Evolutionary conservation across 202 grass and related monocot genomes (phyloP).

Genomic region (Elaeis oleifera): DNA sequence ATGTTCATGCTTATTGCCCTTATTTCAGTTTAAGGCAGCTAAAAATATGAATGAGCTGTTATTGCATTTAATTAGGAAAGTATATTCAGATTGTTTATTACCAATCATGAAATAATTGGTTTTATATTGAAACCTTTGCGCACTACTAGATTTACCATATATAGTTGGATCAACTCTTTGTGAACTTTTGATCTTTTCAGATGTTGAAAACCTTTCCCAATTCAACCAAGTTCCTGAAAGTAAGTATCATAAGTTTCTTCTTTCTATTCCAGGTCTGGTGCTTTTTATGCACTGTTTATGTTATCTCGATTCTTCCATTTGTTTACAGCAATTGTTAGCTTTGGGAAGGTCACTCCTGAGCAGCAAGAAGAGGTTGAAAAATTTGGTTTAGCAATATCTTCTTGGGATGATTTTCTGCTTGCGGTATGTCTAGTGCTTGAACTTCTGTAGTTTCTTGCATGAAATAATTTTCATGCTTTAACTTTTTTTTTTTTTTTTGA

Average conservation of each 20-base stretch:
- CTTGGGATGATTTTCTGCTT: conserved; percentile 83
- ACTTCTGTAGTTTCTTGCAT: neutral
- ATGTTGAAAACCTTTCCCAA: conserved; percentile 62
- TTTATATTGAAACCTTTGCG: conserved; percentile 15
- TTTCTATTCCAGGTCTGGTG: neutral
- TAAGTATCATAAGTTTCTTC: conserved; percentile 27
- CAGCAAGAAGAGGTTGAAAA: conserved; percentile 63
- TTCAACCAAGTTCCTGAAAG: conserved; percentile 65
- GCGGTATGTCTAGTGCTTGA: conserved; percentile 34
- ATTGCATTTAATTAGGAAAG: too few species aligned
- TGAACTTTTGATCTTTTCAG: conserved; percentile 24
- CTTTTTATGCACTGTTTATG: neutral
- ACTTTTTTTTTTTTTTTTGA: neutral
- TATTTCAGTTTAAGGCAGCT: too few species aligned
- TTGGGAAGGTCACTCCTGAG: conserved; percentile 68
- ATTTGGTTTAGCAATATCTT: conserved; percentile 59
- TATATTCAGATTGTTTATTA: neutral
- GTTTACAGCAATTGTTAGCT: conserved; percentile 60
- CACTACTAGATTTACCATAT: neutral
- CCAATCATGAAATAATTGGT: neutral
- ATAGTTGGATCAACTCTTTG: neutral
- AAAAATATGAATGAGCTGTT: too few species aligned
- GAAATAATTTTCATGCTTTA: neutral
- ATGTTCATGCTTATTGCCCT: too few species aligned
- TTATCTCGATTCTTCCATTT: conserved; percentile 2